A percentile compares a stretch with the other conserved stretches of the same genome.
Conservation (phyloP, 345 rosid genomes). For the Cardamine resedifolia region DNA sequence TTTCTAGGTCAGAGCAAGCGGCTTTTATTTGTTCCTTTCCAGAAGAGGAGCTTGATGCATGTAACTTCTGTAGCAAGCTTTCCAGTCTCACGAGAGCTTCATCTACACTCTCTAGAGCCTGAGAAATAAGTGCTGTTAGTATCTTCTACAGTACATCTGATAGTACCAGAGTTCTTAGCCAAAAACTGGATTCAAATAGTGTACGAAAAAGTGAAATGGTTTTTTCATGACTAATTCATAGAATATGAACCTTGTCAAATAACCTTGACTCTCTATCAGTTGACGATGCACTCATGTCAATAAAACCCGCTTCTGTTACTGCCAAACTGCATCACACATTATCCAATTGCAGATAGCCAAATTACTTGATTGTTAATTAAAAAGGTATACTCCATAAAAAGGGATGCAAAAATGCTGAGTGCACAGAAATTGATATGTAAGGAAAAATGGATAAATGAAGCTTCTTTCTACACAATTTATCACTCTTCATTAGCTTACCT, state of each 20-base stretch:
- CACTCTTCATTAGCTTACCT: constrained; percentile 48
- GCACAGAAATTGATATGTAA: neutral
- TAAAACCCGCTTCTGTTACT: constrained; percentile 39
- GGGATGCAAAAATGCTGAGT: neutral
- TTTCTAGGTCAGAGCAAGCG: constrained; percentile 96
- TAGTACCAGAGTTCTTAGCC: constrained; percentile 17
- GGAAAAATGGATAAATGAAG: neutral
- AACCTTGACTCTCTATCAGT: constrained; percentile 53
- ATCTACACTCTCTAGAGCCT: constrained; percentile 95
- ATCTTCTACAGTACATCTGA: constrained; percentile 23
- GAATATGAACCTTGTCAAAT: constrained; percentile 69
- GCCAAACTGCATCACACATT: constrained; percentile 53
- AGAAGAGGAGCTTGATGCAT: constrained; percentile 68
- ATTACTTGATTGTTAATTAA: constrained; percentile 10
- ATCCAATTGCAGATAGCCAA: constrained; percentile 7
- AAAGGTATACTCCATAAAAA: neutral
- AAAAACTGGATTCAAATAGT: neutral
- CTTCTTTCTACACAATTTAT: neutral
- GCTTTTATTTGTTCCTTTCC: constrained; percentile 89
- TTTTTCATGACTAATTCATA: constrained; percentile 1
- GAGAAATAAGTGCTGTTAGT: constrained; percentile 32
- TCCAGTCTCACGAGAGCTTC: constrained; percentile 83
- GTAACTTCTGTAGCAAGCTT: constrained; percentile 73
- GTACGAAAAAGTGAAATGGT: neutral
- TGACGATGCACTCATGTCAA: constrained; percentile 43